Percentiles rank a stretch among this genome's conserved stretches.
These are phyloP conservation scores for Colletotrichum theobromicola DNA, from an alignment of 2,329 filamentous ascomycete species.

Conservation along the genomic window DNA sequence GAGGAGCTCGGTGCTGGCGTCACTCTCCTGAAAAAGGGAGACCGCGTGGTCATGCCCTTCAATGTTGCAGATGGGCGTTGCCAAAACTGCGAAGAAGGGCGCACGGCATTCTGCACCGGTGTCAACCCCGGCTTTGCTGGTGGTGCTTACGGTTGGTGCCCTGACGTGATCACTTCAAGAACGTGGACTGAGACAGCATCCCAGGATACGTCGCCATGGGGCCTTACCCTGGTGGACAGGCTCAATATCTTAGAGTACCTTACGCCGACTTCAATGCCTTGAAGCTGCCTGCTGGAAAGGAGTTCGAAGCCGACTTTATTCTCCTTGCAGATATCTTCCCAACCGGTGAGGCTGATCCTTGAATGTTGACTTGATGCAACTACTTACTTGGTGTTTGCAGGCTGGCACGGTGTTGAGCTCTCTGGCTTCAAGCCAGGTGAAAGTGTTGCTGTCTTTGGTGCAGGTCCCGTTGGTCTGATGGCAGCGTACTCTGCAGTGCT, in stretches of 20 bases:
- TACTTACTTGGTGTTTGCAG: slow-evolving; percentile 24
- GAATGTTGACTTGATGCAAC: not conserved
- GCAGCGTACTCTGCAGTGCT: slow-evolving; percentile 67
- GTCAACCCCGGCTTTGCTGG: slow-evolving; percentile 43
- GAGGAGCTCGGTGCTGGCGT: slow-evolving; percentile 62
- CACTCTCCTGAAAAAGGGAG: slow-evolving; percentile 65
- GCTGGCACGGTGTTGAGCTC: slow-evolving; percentile 62
- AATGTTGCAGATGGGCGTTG: slow-evolving; percentile 69
- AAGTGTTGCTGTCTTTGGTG: slow-evolving; percentile 68
- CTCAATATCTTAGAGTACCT: slow-evolving; percentile 68
- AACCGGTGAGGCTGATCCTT: slow-evolving; percentile 26
- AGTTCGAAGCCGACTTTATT: slow-evolving; percentile 67
- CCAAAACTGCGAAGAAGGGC: slow-evolving; percentile 68
- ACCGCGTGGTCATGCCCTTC: slow-evolving; percentile 69
- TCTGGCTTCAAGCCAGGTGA: slow-evolving; percentile 66
- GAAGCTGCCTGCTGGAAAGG: slow-evolving; percentile 63
- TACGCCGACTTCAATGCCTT: slow-evolving; percentile 73
- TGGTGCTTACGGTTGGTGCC: slow-evolving; percentile 33
- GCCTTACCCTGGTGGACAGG: slow-evolving; percentile 56
- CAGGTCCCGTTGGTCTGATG: slow-evolving; percentile 70
- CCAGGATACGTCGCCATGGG: slow-evolving; percentile 66
- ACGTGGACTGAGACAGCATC: not conserved
- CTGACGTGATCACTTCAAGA: not conserved
- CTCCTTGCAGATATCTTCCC: slow-evolving; percentile 44
- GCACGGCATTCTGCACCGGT: slow-evolving; percentile 70